Evolutionary conservation across 73 alveolate genomes (phyloP).

Genomic region (Tetrahymena elliotti): DNA sequence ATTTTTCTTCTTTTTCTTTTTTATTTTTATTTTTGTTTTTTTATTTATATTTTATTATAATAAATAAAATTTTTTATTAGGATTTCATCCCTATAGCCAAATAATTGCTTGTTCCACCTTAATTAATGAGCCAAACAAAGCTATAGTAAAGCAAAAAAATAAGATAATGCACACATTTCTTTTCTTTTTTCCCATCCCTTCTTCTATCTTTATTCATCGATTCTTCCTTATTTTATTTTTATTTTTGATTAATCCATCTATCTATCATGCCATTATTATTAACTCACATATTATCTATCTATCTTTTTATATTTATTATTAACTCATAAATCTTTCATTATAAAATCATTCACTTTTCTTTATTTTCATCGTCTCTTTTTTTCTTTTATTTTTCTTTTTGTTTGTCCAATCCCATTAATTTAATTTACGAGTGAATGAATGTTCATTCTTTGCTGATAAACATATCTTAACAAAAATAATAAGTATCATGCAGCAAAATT

Average conservation of each 20-base stretch:
- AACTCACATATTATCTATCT: background rate
- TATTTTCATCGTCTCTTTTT: background rate
- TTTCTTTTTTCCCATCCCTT: background rate
- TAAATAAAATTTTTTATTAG: background rate
- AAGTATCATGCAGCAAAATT: background rate
- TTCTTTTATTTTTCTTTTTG: background rate
- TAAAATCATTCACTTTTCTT: background rate
- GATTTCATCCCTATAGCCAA: background rate
- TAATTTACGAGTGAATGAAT: background rate
- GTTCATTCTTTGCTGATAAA: background rate
- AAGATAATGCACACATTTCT: background rate
- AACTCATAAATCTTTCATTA: background rate
- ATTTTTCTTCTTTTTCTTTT: conserved; percentile 4
- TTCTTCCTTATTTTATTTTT: background rate
- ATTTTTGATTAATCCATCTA: background rate
- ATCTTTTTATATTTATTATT: background rate
- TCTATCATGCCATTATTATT: background rate
- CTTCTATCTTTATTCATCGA: background rate
- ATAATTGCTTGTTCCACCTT: background rate
- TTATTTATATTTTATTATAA: background rate
- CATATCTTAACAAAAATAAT: background rate
- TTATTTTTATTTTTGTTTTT: background rate
- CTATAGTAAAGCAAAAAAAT: background rate
- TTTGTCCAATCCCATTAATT: background rate
- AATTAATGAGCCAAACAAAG: background rate